Conservation (phyloP, 352 stramenopile genomes). For the Phytophthora idaei region DNA sequence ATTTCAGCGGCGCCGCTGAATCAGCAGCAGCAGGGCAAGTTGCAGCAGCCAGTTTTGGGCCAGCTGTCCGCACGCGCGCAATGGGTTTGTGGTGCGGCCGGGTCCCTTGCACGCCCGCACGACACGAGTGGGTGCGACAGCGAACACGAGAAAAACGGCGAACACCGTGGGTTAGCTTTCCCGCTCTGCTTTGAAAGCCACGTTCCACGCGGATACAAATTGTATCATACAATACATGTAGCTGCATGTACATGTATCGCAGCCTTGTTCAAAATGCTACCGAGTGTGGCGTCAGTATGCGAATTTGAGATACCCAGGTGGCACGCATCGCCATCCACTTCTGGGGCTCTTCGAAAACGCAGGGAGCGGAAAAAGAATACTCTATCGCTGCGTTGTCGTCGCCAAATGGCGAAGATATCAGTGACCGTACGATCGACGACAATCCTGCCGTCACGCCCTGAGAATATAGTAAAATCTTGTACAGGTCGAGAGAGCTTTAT, state of each 20-base stretch:
- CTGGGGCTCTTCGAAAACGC: constrained; percentile 6
- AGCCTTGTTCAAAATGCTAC: too few species aligned
- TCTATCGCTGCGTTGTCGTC: constrained; percentile 7
- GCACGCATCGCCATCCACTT: neutral
- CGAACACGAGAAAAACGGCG: constrained; percentile 23
- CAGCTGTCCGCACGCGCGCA: constrained; percentile 19
- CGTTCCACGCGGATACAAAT: constrained; percentile 15
- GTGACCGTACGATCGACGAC: constrained; percentile 22
- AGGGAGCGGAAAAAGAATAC: constrained; percentile 2
- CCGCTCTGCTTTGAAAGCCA: constrained; percentile 5
- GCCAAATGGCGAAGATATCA: constrained; percentile 6
- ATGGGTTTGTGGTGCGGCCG: constrained; percentile 20
- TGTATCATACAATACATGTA: too few species aligned
- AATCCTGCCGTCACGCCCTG: neutral
- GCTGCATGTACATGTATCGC: neutral
- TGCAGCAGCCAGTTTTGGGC: constrained; percentile 13
- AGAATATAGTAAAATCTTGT: too few species aligned
- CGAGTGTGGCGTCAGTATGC: neutral
- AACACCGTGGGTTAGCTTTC: constrained; percentile 22
- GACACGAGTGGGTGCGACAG: constrained; percentile 26
- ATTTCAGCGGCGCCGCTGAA: too few species aligned
- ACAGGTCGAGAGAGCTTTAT: too few species aligned
- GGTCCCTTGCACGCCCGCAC: constrained; percentile 21
- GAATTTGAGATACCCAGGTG: too few species aligned
- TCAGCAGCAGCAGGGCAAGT: too few species aligned